These are phyloP conservation scores for Monosporascus sp. DNA, from an alignment of 2,329 filamentous ascomycete genomes.

Conservation along the genomic window DNA sequence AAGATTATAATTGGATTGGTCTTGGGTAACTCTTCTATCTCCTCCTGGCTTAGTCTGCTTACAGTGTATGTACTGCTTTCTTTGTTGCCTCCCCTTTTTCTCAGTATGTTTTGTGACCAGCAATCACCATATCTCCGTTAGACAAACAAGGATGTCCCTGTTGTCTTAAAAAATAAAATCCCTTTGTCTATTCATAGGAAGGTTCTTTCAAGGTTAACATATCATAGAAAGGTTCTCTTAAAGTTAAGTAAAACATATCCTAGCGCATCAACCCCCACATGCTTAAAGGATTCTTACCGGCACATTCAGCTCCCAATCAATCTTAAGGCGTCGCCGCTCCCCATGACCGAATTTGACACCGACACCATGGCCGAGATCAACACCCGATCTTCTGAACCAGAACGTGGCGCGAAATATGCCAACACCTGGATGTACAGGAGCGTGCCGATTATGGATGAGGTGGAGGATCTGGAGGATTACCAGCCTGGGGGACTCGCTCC, in stretches of 20 bases:
- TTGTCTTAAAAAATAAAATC: background rate
- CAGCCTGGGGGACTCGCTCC: background rate
- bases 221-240: background rate
- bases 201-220: background rate
- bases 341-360: too few relatives aligned
- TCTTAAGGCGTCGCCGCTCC: too few relatives aligned
- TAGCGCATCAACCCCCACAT: too few relatives aligned
- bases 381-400: background rate
- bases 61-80: too few relatives aligned
- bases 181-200: background rate
- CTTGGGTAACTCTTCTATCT: too few relatives aligned
- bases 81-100: background rate
- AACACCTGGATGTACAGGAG: background rate
- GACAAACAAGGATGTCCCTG: too few relatives aligned
- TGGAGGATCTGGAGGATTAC: background rate
- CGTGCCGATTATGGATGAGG: background rate
- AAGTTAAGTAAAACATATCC: background rate
- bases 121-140: background rate
- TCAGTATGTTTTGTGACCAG: background rate
- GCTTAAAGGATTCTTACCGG: too few relatives aligned
- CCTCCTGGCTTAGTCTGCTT: too few relatives aligned
- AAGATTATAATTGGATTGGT: too few relatives aligned
- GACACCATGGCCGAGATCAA: background rate
- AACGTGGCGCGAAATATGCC: too few relatives aligned
- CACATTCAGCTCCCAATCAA: too few relatives aligned